These are phyloP conservation scores for Picea sitchensis DNA, from an alignment of 75 land plant genomes.

Conservation along the genomic window DNA sequence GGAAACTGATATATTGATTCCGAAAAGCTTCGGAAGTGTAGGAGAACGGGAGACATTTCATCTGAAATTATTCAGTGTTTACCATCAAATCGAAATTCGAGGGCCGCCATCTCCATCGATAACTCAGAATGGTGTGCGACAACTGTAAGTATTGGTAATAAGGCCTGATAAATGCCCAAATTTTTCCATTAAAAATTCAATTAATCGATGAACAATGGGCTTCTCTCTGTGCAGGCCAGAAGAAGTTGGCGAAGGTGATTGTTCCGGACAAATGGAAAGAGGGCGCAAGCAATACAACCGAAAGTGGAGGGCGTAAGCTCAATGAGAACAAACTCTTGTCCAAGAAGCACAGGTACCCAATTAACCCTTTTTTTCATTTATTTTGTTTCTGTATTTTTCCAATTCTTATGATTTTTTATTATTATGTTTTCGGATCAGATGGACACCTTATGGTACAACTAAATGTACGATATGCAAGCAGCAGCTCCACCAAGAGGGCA, in stretches of 20 bases:
- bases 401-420: slow-evolving; percentile 5
- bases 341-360: slow-evolving; percentile 76
- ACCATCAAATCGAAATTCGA: too few species aligned
- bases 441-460: slow-evolving; percentile 88
- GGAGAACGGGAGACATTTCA: too few species aligned
- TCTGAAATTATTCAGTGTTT: too few species aligned
- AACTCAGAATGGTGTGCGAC: slow-evolving; percentile 42
- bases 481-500: slow-evolving; percentile 93
- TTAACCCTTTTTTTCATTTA: not conserved
- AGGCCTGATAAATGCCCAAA: not conserved
- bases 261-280: slow-evolving; percentile 99
- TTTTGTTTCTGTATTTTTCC: not conserved
- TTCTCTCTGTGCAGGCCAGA: slow-evolving; percentile 60
- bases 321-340: slow-evolving; percentile 97
- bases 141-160: slow-evolving; percentile 33
- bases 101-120: too few species aligned
- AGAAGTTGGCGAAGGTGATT: slow-evolving; percentile 93
- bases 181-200: not conserved
- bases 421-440: slow-evolving; percentile 33
- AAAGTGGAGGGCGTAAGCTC: slow-evolving; percentile 91
- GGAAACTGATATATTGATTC: too few species aligned
- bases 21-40: too few species aligned
- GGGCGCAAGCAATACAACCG: slow-evolving; percentile 91
- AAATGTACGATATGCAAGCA: slow-evolving; percentile 98
- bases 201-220: not conserved